phyloP scores from a whole-genome alignment of 495 filamentous ascomycete species.

The Pseudotulostoma volvatum region DNA sequence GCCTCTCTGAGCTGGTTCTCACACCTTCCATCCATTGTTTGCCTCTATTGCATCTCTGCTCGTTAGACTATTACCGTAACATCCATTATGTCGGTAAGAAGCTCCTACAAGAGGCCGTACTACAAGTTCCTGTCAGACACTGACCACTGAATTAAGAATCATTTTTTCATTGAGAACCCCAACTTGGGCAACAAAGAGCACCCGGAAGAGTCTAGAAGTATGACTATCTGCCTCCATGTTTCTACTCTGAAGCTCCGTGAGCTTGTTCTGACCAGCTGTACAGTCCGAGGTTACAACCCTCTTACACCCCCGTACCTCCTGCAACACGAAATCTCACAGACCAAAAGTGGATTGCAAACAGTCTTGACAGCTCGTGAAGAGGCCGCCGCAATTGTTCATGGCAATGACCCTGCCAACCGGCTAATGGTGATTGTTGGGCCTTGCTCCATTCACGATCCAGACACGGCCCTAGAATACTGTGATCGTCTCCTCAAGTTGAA shows the following conservation, averaged over 20 bases:
- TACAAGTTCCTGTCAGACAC: no score
- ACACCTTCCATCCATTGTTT: no score
- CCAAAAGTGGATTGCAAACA: conserved; percentile 55
- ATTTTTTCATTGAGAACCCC: conserved; percentile 84
- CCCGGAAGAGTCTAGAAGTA: conserved; percentile 87
- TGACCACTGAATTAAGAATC: no score
- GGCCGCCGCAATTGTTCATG: conserved; percentile 63
- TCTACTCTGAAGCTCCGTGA: neutral
- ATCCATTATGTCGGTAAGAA: no score
- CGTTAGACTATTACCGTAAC: no score
- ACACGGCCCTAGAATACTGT: conserved; percentile 87
- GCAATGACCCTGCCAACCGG: conserved; percentile 54
- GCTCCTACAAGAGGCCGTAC: no score
- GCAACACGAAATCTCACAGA: conserved; percentile 84
- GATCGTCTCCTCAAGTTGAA: conserved; percentile 65
- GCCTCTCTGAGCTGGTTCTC: no score
- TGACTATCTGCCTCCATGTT: neutral
- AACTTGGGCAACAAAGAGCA: conserved; percentile 66
- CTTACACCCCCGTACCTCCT: conserved; percentile 86
- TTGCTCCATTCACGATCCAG: conserved; percentile 94
- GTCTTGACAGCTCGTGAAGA: conserved; percentile 71
- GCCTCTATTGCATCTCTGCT: no score
- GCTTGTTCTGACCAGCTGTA: conserved; percentile 1
- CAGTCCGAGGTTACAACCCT: conserved; percentile 84
- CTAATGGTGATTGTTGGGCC: conserved; percentile 89